Evolutionary conservation across 1,284 basidiomycete genomes (phyloP), one percentile per base, ranked within the genome.

Genomic region (Ceratobasidium sp.): DNA sequence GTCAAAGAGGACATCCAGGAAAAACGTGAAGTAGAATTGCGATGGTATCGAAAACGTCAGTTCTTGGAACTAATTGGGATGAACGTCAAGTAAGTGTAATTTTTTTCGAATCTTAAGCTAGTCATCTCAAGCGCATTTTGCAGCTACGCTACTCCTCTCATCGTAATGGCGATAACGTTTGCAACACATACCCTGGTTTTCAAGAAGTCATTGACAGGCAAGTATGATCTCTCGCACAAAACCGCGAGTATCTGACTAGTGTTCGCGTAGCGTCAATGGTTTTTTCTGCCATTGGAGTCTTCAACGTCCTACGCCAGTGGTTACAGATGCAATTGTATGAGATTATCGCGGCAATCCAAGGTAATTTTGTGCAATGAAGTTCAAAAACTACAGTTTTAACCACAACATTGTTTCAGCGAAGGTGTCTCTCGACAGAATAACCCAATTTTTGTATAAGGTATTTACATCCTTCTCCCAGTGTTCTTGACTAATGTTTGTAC

Each of bases 221-320:
- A 53, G 20, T 42, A 42, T n/a, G n/a, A n/a, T n/a, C n/a, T n/a
- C n/a, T n/a, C n/a, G n/a, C n/a, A n/a, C n/a, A n/a, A n/a, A n/a
- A n/a, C n/a, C n/a, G n/a, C n/a, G n/a, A n/a, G n/a, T n/a, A n/a
- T n/a, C n/a, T n/a, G n/a, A n/a, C n/a, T n/a, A n/a, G n/a, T n/a
- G n/a, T n/a, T n/a, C n/a, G 39, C 13, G 13, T 31, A n/a, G 75
- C 75, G 4, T 76, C 75, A 8, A 73, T 35, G 33, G 54, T 76
- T n/a, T 78, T 78, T 61, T 79, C 78, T 23, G 42, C 77, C 1
- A 66, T 78, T 13, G 63, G 76, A 2, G 66, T 77, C 0, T 78
- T 78, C 58, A 66, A 78, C 37, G 45, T 33, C 26, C 69, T 76
- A 13, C 45, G 65, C 35, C 23, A 33, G 60, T 17, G 13, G 23